phyloP scores from a whole-genome alignment of 768 basidiomycete genomes.

The Auricularia heimuer region DNA sequence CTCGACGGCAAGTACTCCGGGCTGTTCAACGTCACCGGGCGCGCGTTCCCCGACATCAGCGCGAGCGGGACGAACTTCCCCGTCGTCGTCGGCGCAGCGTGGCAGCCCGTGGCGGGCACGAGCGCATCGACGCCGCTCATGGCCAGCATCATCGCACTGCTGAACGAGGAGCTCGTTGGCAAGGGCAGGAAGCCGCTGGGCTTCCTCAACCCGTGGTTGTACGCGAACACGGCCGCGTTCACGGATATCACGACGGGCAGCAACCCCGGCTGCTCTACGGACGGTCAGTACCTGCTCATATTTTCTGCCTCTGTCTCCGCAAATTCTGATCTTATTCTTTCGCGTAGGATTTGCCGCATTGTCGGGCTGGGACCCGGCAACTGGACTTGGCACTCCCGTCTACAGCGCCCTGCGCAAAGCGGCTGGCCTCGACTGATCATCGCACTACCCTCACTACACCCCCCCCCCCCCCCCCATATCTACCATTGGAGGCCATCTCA shows the following conservation, averaged over 20 bases:
- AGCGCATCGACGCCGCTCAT: slow-evolving; percentile 25
- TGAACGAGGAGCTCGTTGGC: slow-evolving; percentile 25
- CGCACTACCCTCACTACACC: not conserved
- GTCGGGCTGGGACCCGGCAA: slow-evolving; percentile 6
- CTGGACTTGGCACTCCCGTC: slow-evolving; percentile 7
- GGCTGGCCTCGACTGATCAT: not conserved
- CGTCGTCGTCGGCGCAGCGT: slow-evolving; percentile 30
- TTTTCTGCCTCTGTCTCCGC: not conserved
- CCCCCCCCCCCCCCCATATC: not conserved
- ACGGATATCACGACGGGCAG: slow-evolving; percentile 25
- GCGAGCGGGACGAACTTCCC: slow-evolving; percentile 22
- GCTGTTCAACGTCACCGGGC: slow-evolving; percentile 17
- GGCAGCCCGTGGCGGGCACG: slow-evolving; percentile 32
- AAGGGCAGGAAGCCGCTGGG: slow-evolving; percentile 22
- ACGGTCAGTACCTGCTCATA: not conserved
- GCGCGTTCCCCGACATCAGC: slow-evolving; percentile 13
- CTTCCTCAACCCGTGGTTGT: slow-evolving; percentile 30
- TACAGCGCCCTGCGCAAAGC: not conserved
- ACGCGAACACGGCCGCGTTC: slow-evolving; percentile 17
- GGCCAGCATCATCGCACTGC: slow-evolving; percentile 23
- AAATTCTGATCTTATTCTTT: not conserved
- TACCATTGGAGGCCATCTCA: not conserved
- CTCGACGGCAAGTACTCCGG: slow-evolving; percentile 18
- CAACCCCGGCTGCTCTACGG: slow-evolving; percentile 11
- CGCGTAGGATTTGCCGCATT: slow-evolving; percentile 1